Evolutionary conservation across 208 protist species (phyloP), one percentile per base, ranked within the genome.

Genomic region (Trypanosoma rangeli): DNA sequence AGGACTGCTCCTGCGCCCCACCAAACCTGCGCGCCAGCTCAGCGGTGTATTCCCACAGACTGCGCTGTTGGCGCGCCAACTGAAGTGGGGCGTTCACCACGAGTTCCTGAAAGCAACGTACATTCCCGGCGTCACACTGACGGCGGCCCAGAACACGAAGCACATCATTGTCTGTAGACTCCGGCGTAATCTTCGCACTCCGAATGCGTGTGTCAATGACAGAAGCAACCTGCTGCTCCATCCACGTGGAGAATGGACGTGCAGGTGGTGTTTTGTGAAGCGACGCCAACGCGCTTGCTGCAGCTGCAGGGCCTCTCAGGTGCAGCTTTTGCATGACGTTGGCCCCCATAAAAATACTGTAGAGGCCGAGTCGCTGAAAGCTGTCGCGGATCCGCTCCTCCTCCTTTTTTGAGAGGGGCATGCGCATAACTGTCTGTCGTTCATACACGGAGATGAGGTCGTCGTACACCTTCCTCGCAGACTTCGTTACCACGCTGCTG

Each of bases 371-470:
- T 31, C 56, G 70, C 1, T 67, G 37, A 33, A 93, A 65, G 3
- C 53, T 71, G 8, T 76, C 37, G 39, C 35, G 24, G 24, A 93
- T 80, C 13, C 75, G 63, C 20, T 57, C n/a, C 50, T 76, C 70
- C 49, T 93, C 87, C 2, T 37, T 33, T 18, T 18, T 29, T 5
- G 53, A 69, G 24, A 89, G 37, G 16, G 59, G 70, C 10, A 70
- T 61, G 42, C 74, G 79, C 28, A 88, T 33, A 24, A 88, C 65
- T 13, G 66, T 73, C 59, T 85, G 85, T 42, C 78, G 74, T 69
- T 91, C 83, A 39, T 83, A 86, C 44, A 86, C 70, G 67, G 82
- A 89, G 54, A 86, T 78, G 22, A 94, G 37, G 42, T 90, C 81
- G n/a, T 76, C 60, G 70, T 93, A 93, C 18, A 89, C 83, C n/a